Base-by-base conservation (phyloP, 1,284 basidiomycete genomes). In the Puccinia novopanici region DNA sequence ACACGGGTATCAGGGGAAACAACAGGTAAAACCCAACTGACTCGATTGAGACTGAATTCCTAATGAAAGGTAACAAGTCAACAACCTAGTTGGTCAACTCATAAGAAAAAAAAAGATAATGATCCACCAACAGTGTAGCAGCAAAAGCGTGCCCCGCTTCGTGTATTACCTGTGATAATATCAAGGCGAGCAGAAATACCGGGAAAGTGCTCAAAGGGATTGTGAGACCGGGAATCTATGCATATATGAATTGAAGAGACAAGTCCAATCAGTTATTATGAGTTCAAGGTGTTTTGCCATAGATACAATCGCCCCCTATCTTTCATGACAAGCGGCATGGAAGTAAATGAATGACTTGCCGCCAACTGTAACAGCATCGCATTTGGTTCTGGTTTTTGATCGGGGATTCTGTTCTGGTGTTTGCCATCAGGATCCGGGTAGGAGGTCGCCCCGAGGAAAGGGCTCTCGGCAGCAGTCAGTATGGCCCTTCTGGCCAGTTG, bases 181-280 rank as follows among this genome's bases (percentile, higher is more conserved):
- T 22, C n/a, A 79, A 59, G 48, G 76, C 76, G 40, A 40, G 2
- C 37, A 79, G 34, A 27, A 70, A 79, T 24, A n/a, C 63, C 27
- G 76, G 76, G 30, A 70, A 24, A 45, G 65, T 48, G 45, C 42
- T 48, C 42, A 71, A n/a, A 70, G 76, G 76, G 37, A 71, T 71
- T 45, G 76, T 79, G 8, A 79, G 30, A 27, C 76, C 76, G 27
- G 76, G 76, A 70, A 79, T 79, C 76, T 79, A 34, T 19, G 10
- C 40, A 17, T n/a, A 8, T 67, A 45, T 48, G 37, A 17, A 70
- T 22, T 19, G n/a, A 72, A 54, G 30, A 8, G 27, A 10, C 42
- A 48, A 37, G 2, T 37, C 12, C 3, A 19, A 37, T 67, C 13
- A 19, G 42, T 48, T n/a, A 67, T 27, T 24, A 45, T 19, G 42